Conservation (phyloP, 2,329 filamentous ascomycete species). For the Boeremia lycopersici region DNA sequence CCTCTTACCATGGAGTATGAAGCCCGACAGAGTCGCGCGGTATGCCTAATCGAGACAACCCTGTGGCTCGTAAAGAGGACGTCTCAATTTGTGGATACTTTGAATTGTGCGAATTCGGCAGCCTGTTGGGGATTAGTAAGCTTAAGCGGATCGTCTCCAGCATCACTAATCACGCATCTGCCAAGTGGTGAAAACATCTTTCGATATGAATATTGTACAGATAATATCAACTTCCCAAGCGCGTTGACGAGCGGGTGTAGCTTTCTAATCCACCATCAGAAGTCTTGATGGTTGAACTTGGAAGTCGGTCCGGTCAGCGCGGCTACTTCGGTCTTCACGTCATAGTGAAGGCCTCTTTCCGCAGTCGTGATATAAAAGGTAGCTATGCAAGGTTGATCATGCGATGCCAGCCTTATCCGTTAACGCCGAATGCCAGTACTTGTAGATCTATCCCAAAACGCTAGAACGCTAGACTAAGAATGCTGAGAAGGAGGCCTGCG, state of each 20-base stretch:
- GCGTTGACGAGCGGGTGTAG: neutral
- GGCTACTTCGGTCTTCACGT: slow-evolving; percentile 23
- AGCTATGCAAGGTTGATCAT: slow-evolving; percentile 13
- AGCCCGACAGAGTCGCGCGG: slow-evolving; percentile 25
- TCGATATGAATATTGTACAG: slow-evolving; percentile 1
- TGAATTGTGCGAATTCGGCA: neutral
- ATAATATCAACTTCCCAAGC: neutral
- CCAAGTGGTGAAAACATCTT: neutral
- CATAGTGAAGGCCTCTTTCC: slow-evolving; percentile 32
- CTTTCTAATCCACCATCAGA: neutral
- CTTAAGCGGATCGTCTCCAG: neutral
- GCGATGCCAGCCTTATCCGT: slow-evolving; percentile 15
- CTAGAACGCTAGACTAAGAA: slow-evolving; percentile 44
- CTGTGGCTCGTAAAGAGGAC: neutral
- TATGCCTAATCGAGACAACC: slow-evolving; percentile 21
- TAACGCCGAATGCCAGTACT: slow-evolving; percentile 29
- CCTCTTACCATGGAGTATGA: slow-evolving; percentile 25
- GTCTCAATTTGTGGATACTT: neutral
- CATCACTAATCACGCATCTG: neutral
- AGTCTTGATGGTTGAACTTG: neutral
- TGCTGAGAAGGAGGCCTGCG: slow-evolving; percentile 23
- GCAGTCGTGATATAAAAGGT: slow-evolving; percentile 17
- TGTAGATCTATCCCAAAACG: slow-evolving; percentile 35
- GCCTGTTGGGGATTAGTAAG: slow-evolving; percentile 1
- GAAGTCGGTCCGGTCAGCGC: slow-evolving; percentile 11